Evolutionary conservation across 306 rosid genomes (phyloP).

Genomic region (Cucumis sativus): Cucumber_9930_V3 NC_026657.2:7459501-7460000

Average conservation of each 20-base stretch:
- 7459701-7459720: slow-evolving; percentile 65
- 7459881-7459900: slow-evolving; percentile 69
- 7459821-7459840: slow-evolving; percentile 51
- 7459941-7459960: slow-evolving; percentile 68
- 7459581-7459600: slow-evolving; percentile 34
- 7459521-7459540: slow-evolving; percentile 50
- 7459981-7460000: slow-evolving; percentile 55
- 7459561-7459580: slow-evolving; percentile 43
- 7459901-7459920: slow-evolving; percentile 54
- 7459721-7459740: slow-evolving; percentile 64
- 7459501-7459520: slow-evolving; percentile 74
- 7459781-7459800: slow-evolving; percentile 60
- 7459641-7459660: slow-evolving; percentile 63
- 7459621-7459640: slow-evolving; percentile 68
- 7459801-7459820: slow-evolving; percentile 60
- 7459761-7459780: slow-evolving; percentile 50
- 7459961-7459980: slow-evolving; percentile 33
- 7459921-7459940: slow-evolving; percentile 70
- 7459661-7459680: slow-evolving; percentile 35
- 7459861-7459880: slow-evolving; percentile 68
- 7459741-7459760: slow-evolving; percentile 90
- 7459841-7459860: slow-evolving; percentile 62
- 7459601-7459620: slow-evolving; percentile 43
- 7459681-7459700: slow-evolving; percentile 55
- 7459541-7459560: slow-evolving; percentile 72